Evolutionary conservation across 129 eudicot genomes (phyloP).

Genomic region (Tagetes erecta): DNA sequence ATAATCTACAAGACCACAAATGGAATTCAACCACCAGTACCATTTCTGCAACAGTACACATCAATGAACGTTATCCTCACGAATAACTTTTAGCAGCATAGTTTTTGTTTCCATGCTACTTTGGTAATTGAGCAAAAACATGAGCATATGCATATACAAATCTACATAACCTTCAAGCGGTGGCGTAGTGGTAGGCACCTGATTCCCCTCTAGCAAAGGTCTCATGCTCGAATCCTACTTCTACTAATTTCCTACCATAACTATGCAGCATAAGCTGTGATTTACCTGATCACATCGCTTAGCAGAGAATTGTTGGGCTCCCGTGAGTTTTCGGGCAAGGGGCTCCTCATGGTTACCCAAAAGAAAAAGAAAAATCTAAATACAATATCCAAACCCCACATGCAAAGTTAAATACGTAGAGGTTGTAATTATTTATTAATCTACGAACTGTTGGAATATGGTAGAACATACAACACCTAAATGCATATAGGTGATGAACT

Average conservation of each 20-base stretch:
- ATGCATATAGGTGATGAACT: slow-evolving; percentile 9
- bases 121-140: background rate
- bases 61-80: slow-evolving; percentile 7
- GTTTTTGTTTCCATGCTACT: slow-evolving; percentile 10
- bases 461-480: background rate
- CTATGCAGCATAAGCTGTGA: no score
- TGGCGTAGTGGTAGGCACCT: no score
- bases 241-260: no score
- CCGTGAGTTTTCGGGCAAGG: no score
- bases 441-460: background rate
- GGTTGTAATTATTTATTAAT: background rate
- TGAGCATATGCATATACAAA: background rate
- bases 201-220: no score
- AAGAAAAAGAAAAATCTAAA: background rate
- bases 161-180: background rate
- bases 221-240: no score
- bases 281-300: no score
- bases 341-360: no score
- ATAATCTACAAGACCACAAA: slow-evolving; percentile 6
- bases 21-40: slow-evolving; percentile 1
- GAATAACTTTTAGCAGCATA: slow-evolving; percentile 8
- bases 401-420: background rate
- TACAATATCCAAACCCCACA: background rate
- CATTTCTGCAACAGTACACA: background rate
- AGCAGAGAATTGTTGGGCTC: no score